Evolutionary conservation across 2,329 filamentous ascomycete species (phyloP).

Genomic region (Colletotrichum euphorbiae): DNA sequence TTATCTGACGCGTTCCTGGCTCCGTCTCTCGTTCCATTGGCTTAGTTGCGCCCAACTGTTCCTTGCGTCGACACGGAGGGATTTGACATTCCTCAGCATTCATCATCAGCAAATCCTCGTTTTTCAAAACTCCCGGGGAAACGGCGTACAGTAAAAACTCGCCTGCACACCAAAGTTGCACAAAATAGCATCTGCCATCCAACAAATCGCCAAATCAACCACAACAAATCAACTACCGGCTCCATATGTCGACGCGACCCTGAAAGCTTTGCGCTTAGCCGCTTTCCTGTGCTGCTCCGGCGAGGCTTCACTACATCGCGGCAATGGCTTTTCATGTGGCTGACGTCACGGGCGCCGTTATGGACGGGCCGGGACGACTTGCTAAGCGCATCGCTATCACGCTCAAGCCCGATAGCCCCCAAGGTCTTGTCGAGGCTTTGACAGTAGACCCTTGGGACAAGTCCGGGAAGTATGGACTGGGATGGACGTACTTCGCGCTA

Average conservation of each 20-base stretch:
- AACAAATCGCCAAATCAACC: not conserved
- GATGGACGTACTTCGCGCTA: slow-evolving; percentile 89
- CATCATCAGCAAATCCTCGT: not conserved
- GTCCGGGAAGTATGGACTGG: slow-evolving; percentile 86
- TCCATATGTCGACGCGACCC: slow-evolving; percentile 45
- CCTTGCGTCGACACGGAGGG: slow-evolving; percentile 39
- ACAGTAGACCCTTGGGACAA: slow-evolving; percentile 82
- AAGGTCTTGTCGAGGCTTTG: slow-evolving; percentile 71
- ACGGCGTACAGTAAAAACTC: not conserved
- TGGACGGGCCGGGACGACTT: slow-evolving; percentile 53
- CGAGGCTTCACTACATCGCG: slow-evolving; percentile 40
- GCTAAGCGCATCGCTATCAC: slow-evolving; percentile 70
- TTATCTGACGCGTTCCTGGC: slow-evolving; percentile 13
- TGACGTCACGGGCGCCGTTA: slow-evolving; percentile 48
- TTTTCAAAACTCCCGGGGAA: slow-evolving; percentile 14
- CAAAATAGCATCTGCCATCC: not conserved
- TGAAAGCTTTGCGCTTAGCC: slow-evolving; percentile 43
- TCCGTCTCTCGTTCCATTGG: slow-evolving; percentile 40
- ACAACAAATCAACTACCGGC: slow-evolving; percentile 24
- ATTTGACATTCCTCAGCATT: slow-evolving; percentile 44
- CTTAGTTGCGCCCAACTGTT: slow-evolving; percentile 19
- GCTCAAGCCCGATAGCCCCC: slow-evolving; percentile 68
- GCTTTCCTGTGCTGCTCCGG: slow-evolving; percentile 39
- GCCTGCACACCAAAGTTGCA: not conserved
- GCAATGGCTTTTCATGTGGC: slow-evolving; percentile 56